A percentile compares a stretch with the other conserved stretches of the same genome.
Evolutionary conservation across 768 basidiomycete genomes (phyloP).

Genomic region (Lactarius sp.): DNA sequence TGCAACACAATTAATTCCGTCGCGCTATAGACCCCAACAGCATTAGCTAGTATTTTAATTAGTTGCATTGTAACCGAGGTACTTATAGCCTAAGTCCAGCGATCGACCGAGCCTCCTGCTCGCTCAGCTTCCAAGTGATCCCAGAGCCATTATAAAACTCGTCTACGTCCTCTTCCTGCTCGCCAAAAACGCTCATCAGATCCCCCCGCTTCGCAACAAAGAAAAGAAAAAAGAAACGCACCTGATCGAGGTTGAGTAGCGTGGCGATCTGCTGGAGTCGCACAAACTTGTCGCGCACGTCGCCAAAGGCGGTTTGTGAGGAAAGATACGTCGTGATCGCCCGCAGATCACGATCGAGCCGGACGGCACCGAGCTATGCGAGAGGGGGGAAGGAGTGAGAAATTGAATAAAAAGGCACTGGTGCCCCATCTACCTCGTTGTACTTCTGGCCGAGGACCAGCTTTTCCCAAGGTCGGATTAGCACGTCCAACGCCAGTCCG

Average conservation of each 20-base stretch:
- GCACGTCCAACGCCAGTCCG: slow-evolving; percentile 74
- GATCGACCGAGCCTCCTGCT: slow-evolving; percentile 70
- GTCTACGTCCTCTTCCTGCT: slow-evolving; percentile 88
- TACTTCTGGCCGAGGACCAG: slow-evolving; percentile 73
- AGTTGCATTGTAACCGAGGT: too few species aligned
- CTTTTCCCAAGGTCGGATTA: slow-evolving; percentile 97
- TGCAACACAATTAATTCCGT: background rate
- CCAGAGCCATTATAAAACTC: slow-evolving; percentile 94
- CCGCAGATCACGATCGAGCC: slow-evolving; percentile 89
- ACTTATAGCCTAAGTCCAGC: slow-evolving; percentile 40
- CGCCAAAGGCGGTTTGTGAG: slow-evolving; percentile 85
- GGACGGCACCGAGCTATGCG: slow-evolving; percentile 84
- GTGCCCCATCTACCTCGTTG: slow-evolving; percentile 63
- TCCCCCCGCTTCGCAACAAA: background rate
- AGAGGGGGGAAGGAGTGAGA: background rate
- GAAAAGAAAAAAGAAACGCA: slow-evolving; percentile 35
- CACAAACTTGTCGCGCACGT: slow-evolving; percentile 86
- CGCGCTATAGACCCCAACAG: background rate
- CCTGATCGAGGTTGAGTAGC: slow-evolving; percentile 80
- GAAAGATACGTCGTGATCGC: slow-evolving; percentile 79
- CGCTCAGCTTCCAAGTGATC: slow-evolving; percentile 79
- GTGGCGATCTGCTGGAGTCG: slow-evolving; percentile 92
- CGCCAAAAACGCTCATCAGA: slow-evolving; percentile 6
- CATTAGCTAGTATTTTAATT: too few species aligned
- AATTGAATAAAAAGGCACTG: background rate